Conservation (phyloP, 202 grass and related monocot genomes). For the Bolboschoenoplectus hybrid region DNA sequence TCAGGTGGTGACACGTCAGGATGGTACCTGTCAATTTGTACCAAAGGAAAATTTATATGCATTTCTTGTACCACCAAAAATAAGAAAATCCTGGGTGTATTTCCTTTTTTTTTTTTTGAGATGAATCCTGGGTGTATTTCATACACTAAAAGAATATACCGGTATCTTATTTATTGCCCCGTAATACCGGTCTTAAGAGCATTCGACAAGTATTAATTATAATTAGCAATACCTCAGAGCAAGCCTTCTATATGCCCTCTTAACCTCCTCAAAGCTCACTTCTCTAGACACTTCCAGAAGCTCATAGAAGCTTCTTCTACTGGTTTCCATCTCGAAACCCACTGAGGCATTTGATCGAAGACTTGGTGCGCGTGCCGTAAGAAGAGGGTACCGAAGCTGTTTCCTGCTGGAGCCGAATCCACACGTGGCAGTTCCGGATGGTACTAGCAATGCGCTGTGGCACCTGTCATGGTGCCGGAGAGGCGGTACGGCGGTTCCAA, state of each 20-base stretch:
- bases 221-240: conserved; percentile 47
- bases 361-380: neutral
- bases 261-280: conserved; percentile 57
- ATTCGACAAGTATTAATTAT: neutral
- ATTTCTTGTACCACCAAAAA: neutral
- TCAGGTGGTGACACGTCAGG: conserved; percentile 74
- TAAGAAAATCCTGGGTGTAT: neutral
- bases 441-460: neutral
- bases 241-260: conserved; percentile 72
- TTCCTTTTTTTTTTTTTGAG: no score
- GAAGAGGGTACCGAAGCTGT: neutral
- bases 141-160: neutral
- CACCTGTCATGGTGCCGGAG: conserved; percentile 22
- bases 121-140: neutral
- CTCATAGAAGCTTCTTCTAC: conserved; percentile 65
- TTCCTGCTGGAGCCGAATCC: neutral
- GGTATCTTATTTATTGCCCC: neutral
- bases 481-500: conserved; percentile 44
- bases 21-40: conserved; percentile 50
- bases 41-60: neutral
- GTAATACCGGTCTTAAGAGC: neutral
- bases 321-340: neutral
- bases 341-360: conserved; percentile 18
- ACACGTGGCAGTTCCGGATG: neutral
- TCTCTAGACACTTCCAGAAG: conserved; percentile 64